Evolutionary conservation across 2,329 filamentous ascomycete genomes (phyloP), one percentile per base, ranked within the genome.

Genomic region (Pseudogymnoascus sp.): DNA sequence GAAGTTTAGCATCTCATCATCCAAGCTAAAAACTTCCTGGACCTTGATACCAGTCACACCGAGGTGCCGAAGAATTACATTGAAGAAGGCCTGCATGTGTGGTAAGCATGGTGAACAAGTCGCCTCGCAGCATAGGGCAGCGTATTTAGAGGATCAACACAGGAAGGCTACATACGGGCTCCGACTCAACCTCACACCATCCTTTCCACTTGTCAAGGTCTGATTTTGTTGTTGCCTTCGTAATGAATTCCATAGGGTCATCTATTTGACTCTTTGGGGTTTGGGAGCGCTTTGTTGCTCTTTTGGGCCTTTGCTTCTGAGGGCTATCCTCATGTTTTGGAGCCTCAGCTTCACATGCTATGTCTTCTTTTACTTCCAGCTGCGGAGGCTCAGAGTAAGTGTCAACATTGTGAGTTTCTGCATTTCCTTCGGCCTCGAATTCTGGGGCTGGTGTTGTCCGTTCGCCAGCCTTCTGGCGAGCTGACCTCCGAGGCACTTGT

Each of bases 161-260:
- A 11, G 61, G 29, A 38, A 38, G 19, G 16, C 7, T 49, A 71
- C 83, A 75, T 75, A 91, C 91, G 6, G 92, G 92, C 65, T 97
- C 92, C 6, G 91, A 96, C 74, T 96, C 92, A 59, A 97, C 81
- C 71, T 97, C 92, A 63, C 87, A 83, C 85, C 89, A 93, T 23
- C 88, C 88, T 59, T 83, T 79, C 85, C 88, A 92, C 31, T 80
- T 78, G 26, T 80, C 74, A 23, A 81, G 79, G 68, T 89, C 85
- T 31, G 80, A 74, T 5, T 74, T 69, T 3, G 75, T 76, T 63
- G 83, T 77, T 10, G 79, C 79, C 38, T 74, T 75, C 62, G 85
- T 72, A 10, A 65, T 64, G 26, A 69, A 67, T 2, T 64, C 66
- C 12, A 67, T 33, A 19, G 65, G 29, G 39, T 67, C 66, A 21